Base-by-base conservation (phyloP, 331 rosid genomes). In the Quercus phellos region DNA sequence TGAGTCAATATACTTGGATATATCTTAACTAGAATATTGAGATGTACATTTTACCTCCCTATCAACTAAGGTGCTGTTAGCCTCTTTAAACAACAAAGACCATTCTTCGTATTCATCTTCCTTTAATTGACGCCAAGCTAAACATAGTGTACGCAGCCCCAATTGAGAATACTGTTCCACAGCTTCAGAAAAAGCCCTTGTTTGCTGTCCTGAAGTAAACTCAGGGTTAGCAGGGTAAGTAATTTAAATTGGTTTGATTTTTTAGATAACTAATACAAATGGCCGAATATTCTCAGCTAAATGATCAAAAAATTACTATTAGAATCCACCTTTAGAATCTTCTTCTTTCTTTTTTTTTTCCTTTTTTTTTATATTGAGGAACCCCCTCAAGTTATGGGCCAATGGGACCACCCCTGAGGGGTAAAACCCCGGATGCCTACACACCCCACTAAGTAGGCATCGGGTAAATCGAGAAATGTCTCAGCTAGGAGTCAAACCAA, bases 51-150 rank as follows among this genome's bases (percentile, higher is more conserved):
- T 84, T 89, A 93, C 99, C 99, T 95, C 99, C 79, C 99, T 86
- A 80, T 95, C 99, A 88, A 95, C 91, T 88, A 95, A 84, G 78
- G 93, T 90, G 90, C 93, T 93, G 76, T 87, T 93, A 73, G 98
- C 99, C 86, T 93, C 99, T 70, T 95, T 95, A 84, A 87, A 95
- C 96, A 91, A 88, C 85, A 86, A 84, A 77, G 98, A 91, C 99
- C 98, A 95, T 86, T 91, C 96, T 80, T 14, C 85, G 80, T 91
- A 93, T 82, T 95, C 98, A 50, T 93, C 96, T 85, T 83, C 96
- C 74, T 77, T 87, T 54, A 95, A 80, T 78, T 93, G 94, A 79
- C 98, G 94, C 93, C 98, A 92, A 60, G 97, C 99, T 70, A 95
- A 74, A 88, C 99, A 95, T 51, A 95, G 85, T 0, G 99, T 95